phyloP scores from a whole-genome alignment of 2,329 filamentous ascomycete species.

The Exophiala phaeomuriformis region DNA sequence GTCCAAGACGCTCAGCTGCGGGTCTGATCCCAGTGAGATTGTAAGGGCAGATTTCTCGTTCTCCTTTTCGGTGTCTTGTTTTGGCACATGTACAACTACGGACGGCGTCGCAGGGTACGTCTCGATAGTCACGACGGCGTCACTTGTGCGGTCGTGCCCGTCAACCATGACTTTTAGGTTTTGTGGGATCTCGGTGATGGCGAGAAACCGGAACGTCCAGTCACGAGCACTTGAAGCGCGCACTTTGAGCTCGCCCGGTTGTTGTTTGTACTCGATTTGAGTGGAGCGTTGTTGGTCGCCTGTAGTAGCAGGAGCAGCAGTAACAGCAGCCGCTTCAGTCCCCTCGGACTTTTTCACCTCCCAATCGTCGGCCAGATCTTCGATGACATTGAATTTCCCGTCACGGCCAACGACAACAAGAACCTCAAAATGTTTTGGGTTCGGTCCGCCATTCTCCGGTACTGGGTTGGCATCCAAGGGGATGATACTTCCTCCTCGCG shows the following conservation, averaged over 20 bases:
- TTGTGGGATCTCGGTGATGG: conserved; percentile 16
- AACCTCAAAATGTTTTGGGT: conserved; percentile 45
- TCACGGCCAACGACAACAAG: conserved; percentile 41
- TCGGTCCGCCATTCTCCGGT: conserved; percentile 43
- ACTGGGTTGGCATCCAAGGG: conserved; percentile 44
- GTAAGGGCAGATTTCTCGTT: conserved; percentile 30
- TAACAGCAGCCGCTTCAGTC: too few species aligned
- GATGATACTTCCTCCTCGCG: conserved; percentile 51
- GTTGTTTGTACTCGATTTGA: conserved; percentile 24
- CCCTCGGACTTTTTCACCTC: too few species aligned
- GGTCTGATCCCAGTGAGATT: conserved; percentile 33
- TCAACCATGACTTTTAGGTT: conserved; percentile 21
- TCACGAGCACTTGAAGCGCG: conserved; percentile 16
- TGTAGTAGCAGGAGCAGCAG: too few species aligned
- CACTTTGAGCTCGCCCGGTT: conserved; percentile 18
- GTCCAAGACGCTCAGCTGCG: conserved; percentile 27
- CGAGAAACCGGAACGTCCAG: conserved; percentile 25
- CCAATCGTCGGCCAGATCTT: conserved; percentile 35
- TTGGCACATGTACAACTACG: conserved; percentile 21
- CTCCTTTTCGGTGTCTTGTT: not conserved
- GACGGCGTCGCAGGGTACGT: conserved; percentile 21
- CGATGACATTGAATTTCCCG: conserved; percentile 41
- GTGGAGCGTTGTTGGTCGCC: conserved; percentile 26
- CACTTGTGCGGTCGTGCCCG: conserved; percentile 22
- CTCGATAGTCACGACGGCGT: conserved; percentile 13